Evolutionary conservation across 176 grass and related monocot species (phyloP).

Genomic region (Phyllostachys edulis): DNA sequence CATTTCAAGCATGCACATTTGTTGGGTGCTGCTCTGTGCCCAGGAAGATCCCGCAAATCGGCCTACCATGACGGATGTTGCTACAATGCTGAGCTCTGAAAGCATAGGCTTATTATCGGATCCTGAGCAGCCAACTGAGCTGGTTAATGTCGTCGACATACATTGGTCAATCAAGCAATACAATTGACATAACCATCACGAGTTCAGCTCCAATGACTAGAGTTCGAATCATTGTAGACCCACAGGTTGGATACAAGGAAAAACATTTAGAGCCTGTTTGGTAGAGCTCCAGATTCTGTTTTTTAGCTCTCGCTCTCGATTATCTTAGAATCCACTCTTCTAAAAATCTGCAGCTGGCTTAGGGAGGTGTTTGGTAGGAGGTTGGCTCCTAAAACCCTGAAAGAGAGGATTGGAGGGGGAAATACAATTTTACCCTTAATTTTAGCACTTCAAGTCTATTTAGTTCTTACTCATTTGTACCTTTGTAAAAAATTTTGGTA

Average conservation of each 20-base stretch:
- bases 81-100: conserved; percentile 34
- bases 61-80: conserved; percentile 40
- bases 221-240: conserved; percentile 35
- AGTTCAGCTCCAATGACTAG: conserved; percentile 33
- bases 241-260: conserved; percentile 7
- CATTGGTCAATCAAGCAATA: conserved; percentile 29
- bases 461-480: too few relatives aligned
- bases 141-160: background rate
- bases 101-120: conserved; percentile 2
- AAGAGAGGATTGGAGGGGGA: too few relatives aligned
- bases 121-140: conserved; percentile 30
- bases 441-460: too few relatives aligned
- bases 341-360: too few relatives aligned
- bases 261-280: background rate
- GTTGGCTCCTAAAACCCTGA: too few relatives aligned
- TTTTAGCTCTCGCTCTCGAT: too few relatives aligned
- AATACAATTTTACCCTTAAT: too few relatives aligned
- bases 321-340: too few relatives aligned
- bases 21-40: conserved; percentile 37
- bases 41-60: conserved; percentile 51
- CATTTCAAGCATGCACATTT: conserved; percentile 2
- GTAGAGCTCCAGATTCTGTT: too few relatives aligned
- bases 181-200: conserved; percentile 39
- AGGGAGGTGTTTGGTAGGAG: too few relatives aligned
- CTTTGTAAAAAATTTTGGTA: too few relatives aligned